Evolutionary conservation across 139 green algal species (phyloP).

Genomic region (Diplosphaera chodatii): DNA sequence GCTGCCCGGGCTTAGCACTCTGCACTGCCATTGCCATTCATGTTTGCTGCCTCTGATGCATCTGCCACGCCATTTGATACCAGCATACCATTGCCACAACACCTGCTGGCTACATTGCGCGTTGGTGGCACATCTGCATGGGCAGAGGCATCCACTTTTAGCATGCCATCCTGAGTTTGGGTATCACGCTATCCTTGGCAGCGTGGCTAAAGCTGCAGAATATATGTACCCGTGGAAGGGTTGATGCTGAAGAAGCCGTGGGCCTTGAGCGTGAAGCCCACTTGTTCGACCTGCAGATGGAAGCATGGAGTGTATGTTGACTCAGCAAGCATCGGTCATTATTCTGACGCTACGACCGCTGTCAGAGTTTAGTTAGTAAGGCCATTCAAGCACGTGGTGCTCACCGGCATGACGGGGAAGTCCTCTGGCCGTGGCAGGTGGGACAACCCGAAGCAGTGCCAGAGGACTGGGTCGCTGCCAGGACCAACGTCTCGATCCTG

Average conservation of each 20-base stretch:
- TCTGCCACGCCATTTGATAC: too few relatives aligned
- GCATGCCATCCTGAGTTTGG: too few relatives aligned
- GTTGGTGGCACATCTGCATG: constrained; percentile 34
- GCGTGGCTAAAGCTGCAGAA: too few relatives aligned
- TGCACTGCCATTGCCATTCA: too few relatives aligned
- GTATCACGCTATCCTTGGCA: too few relatives aligned
- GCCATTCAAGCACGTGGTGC: neutral
- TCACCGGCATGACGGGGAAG: constrained; percentile 44
- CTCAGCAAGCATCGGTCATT: neutral
- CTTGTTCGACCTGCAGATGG: constrained; percentile 13
- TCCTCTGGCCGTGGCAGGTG: constrained; percentile 39
- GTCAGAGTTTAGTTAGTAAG: neutral
- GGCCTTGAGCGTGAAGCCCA: constrained; percentile 42
- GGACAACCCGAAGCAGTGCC: constrained; percentile 37
- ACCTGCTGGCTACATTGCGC: constrained; percentile 18
- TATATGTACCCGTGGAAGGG: constrained; percentile 28
- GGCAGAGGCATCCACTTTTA: too few relatives aligned
- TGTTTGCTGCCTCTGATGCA: too few relatives aligned
- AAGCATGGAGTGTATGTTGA: too few relatives aligned
- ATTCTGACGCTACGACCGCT: neutral
- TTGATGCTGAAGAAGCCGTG: constrained; percentile 40
- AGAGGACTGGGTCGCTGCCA: constrained; percentile 35
- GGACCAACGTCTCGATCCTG: constrained; percentile 14
- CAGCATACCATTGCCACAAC: neutral
- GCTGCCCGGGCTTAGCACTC: too few relatives aligned